These are phyloP conservation scores for Arachnomyces sp. DNA, from an alignment of 2,329 filamentous ascomycete genomes.

Conservation along the genomic window DNA sequence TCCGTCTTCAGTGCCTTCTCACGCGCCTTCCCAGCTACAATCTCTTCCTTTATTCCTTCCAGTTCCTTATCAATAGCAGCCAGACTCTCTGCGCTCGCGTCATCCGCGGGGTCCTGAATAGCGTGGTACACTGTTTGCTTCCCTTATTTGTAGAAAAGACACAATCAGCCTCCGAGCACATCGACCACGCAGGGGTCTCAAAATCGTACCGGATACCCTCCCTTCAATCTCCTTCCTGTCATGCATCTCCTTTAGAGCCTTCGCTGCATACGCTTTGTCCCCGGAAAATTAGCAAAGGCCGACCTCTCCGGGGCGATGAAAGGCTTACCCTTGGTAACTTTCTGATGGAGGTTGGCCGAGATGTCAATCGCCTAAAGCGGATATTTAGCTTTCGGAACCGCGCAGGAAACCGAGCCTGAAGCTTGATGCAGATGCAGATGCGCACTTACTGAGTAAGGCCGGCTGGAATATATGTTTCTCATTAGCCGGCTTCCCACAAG, in stretches of 20 bases:
- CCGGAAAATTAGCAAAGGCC: slow-evolving; percentile 2
- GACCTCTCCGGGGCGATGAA: too few relatives aligned
- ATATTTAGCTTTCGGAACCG: background rate
- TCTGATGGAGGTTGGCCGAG: slow-evolving; percentile 53
- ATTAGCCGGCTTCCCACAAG: too few relatives aligned
- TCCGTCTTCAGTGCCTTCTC: slow-evolving; percentile 44
- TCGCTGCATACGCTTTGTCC: slow-evolving; percentile 45
- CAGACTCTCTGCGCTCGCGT: slow-evolving; percentile 41
- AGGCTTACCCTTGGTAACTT: slow-evolving; percentile 45
- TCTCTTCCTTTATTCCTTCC: slow-evolving; percentile 36
- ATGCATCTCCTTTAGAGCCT: slow-evolving; percentile 55
- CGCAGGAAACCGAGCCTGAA: background rate
- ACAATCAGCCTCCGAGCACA: background rate
- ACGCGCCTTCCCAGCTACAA: slow-evolving; percentile 36
- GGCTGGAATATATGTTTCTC: slow-evolving; percentile 25
- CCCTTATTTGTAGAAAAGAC: slow-evolving; percentile 29
- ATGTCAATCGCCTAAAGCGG: slow-evolving; percentile 44
- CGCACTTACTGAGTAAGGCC: slow-evolving; percentile 44
- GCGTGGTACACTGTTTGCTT: slow-evolving; percentile 57
- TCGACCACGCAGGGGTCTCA: slow-evolving; percentile 3
- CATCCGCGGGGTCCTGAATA: slow-evolving; percentile 43
- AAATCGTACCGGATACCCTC: slow-evolving; percentile 41
- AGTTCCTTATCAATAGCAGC: slow-evolving; percentile 43
- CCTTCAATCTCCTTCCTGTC: slow-evolving; percentile 53
- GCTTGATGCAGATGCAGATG: background rate